A percentile compares a stretch with the other conserved stretches of the same genome.
phyloP scores from a whole-genome alignment of 768 basidiomycete species.

The Thelephora aurantiotincta region DNA sequence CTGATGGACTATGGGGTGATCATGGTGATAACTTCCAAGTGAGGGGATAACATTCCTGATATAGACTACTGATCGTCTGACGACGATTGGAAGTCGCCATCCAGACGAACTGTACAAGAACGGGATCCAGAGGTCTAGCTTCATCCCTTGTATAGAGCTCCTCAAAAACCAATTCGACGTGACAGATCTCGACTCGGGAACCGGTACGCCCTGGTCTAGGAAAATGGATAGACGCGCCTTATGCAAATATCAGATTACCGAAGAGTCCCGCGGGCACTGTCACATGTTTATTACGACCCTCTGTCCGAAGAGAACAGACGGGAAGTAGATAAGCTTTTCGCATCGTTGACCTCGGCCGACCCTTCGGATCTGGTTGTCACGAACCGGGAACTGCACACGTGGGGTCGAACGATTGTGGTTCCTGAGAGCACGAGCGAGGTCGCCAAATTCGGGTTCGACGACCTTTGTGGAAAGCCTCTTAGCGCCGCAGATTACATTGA shows the following conservation, averaged over 20 bases:
- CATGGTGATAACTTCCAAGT: conserved; percentile 97
- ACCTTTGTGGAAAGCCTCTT: conserved; percentile 79
- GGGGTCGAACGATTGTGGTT: conserved; percentile 75
- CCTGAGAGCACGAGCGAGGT: conserved; percentile 70
- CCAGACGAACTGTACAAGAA: conserved; percentile 98
- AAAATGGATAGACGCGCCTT: neutral
- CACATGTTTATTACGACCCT: conserved; percentile 86
- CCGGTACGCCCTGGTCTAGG: conserved; percentile 37
- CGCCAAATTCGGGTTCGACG: conserved; percentile 75
- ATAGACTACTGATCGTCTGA: neutral
- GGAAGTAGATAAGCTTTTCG: conserved; percentile 79
- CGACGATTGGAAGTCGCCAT: conserved; percentile 53
- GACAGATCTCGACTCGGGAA: conserved; percentile 90
- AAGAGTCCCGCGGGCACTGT: conserved; percentile 82
- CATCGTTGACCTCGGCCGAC: conserved; percentile 41
- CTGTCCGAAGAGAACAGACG: conserved; percentile 44
- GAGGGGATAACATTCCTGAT: conserved; percentile 15
- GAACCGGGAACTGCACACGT: conserved; percentile 62
- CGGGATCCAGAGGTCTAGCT: conserved; percentile 90
- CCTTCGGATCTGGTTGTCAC: conserved; percentile 39
- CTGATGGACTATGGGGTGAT: conserved; percentile 82
- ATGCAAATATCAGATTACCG: conserved; percentile 46
- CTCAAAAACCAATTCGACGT: conserved; percentile 80
- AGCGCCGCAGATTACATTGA: conserved; percentile 95
- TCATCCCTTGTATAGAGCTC: conserved; percentile 88